Conservation (phyloP, 2,329 filamentous ascomycete species). For the Tolypocladium tropicale region DNA sequence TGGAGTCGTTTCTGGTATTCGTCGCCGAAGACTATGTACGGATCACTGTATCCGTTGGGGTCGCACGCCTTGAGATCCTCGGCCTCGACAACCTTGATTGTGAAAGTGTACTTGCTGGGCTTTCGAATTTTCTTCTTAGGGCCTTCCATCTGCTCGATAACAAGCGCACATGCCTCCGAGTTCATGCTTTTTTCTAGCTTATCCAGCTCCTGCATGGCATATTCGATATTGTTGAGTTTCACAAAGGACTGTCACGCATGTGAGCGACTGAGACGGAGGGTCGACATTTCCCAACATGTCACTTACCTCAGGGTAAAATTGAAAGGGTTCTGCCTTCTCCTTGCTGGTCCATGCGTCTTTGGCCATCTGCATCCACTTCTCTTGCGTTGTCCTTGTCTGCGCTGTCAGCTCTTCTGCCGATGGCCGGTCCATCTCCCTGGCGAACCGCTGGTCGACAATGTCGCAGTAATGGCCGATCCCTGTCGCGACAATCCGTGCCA, state of each 20-base stretch:
- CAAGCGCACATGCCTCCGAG: constrained; percentile 78
- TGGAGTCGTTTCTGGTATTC: constrained; percentile 95
- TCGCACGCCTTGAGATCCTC: constrained; percentile 98
- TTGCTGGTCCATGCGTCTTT: constrained; percentile 89
- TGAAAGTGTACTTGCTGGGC: constrained; percentile 89
- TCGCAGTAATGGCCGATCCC: constrained; percentile 89
- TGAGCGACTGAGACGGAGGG: constrained; percentile 15
- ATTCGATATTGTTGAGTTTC: constrained; percentile 96
- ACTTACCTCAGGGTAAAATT: constrained; percentile 83
- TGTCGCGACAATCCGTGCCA: constrained; percentile 73
- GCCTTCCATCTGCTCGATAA: constrained; percentile 65
- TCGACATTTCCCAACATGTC: not conserved
- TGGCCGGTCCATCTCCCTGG: constrained; percentile 84
- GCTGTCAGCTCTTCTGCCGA: constrained; percentile 79
- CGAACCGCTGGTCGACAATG: constrained; percentile 73
- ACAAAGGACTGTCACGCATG: constrained; percentile 64
- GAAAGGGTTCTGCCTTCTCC: constrained; percentile 91
- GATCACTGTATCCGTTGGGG: constrained; percentile 86
- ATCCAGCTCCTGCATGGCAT: constrained; percentile 84
- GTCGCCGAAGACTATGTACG: constrained; percentile 92
- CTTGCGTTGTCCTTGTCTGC: constrained; percentile 70
- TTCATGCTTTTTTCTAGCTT: constrained; percentile 83
- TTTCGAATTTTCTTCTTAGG: constrained; percentile 54
- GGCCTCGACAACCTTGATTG: constrained; percentile 95
- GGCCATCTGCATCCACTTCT: constrained; percentile 86